Base-by-base conservation (phyloP, 192 early-diverging fungal species). In the Jimgerdemannia flammicorona region DNA sequence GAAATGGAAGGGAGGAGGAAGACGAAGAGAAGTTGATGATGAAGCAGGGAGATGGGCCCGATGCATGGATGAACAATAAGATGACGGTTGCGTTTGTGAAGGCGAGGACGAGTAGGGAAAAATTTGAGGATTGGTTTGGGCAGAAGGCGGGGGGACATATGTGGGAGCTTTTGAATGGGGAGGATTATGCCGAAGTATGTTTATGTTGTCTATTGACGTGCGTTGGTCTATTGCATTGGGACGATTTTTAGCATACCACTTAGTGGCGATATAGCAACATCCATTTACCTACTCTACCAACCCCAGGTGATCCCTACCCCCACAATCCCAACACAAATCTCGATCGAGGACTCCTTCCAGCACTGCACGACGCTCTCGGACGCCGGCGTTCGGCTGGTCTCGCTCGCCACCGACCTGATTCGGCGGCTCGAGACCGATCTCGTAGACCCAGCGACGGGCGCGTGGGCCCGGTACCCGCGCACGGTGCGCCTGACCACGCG, bases 331-430 rank as follows among this genome's bases (percentile, higher is more conserved):
- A 49, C 59, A 0, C 77, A 82, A 64, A 84, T 84, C 43, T 75
- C 75, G 43, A 71, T 84, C 6, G 83, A 84, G 59, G 83, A 84
- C 72, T 83, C 83, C 44, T 84, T 84, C 64, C 77, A 54, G n/a
- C 49, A 75, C 44, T 82, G 80, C 66, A 66, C 10, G 19, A 76
- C 66, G 18, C 10, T 75, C 4, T 11, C n/a, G n/a, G 83, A 83
- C 4, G 71, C 74, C 14, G 9, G 4, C n/a, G 43, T 14, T 3
- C 70, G 72, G 4, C 70, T 84, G 44, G n/a, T 43, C 2, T 64
- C 63, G 11, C 72, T 84, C 3, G 70, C 77, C 3, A 44, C 71
- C 4, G 40, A 69, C 68, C 73, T 84, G 14, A 64, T 84, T 19
- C 63, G 72, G 39, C 76, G 83, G 29, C 4, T 84, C 14, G 70